Percentiles rank a stretch among this genome's conserved stretches.
These are phyloP conservation scores for Annona squamosa DNA, from an alignment of 164 flowering plant species.

Conservation along the genomic window DNA sequence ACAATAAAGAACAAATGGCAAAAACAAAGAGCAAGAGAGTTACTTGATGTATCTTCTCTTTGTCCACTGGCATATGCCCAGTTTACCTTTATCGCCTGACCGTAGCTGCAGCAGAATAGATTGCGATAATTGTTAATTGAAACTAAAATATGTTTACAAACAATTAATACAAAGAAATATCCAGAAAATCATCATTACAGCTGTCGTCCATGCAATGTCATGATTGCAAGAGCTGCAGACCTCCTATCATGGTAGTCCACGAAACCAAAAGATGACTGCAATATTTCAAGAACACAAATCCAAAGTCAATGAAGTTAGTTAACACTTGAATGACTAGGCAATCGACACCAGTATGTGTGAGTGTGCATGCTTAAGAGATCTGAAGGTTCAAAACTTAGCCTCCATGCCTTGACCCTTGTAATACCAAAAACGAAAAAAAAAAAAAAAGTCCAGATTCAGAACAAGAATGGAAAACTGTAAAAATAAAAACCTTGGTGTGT, in stretches of 20 bases:
- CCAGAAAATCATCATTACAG: conserved; percentile 43
- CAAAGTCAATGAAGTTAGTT: background rate
- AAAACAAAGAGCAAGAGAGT: background rate
- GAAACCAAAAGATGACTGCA: conserved; percentile 98
- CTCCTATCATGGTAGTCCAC: conserved; percentile 92
- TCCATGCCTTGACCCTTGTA: too few relatives aligned
- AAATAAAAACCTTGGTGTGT: too few relatives aligned
- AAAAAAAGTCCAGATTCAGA: too few relatives aligned
- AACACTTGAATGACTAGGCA: too few relatives aligned
- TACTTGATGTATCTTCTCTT: conserved; percentile 94
- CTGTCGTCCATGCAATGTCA: conserved; percentile 88
- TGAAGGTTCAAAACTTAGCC: too few relatives aligned
- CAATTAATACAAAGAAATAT: background rate
- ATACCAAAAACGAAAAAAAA: too few relatives aligned
- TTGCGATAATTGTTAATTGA: background rate
- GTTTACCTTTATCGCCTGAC: conserved; percentile 97
- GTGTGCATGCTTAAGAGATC: too few relatives aligned
- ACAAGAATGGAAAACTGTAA: too few relatives aligned
- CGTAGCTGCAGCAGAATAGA: conserved; percentile 52
- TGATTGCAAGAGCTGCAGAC: conserved; percentile 86
- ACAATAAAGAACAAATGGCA: conserved; percentile 2
- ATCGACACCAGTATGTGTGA: too few relatives aligned
- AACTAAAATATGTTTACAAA: background rate
- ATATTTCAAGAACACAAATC: background rate
- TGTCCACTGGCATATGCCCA: conserved; percentile 99